Percentiles rank a stretch among this genome's conserved stretches.
These are phyloP conservation scores for Auriscalpium orientale DNA, from an alignment of 768 basidiomycete species.

Conservation along the genomic window DNA sequence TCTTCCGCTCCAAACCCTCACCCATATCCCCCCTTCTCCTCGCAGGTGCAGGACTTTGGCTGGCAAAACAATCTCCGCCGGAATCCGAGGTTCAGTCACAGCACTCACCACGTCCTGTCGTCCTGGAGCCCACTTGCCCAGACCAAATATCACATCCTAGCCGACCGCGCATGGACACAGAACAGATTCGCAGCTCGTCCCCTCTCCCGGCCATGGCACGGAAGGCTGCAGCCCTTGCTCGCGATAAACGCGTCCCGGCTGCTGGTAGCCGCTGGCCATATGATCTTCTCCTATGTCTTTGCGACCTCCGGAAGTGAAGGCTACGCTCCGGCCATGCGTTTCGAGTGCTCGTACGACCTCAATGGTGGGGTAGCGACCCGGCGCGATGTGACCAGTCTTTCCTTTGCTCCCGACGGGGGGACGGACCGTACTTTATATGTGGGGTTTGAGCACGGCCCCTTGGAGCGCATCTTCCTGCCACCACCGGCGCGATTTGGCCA, in stretches of 20 bases:
- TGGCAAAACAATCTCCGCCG: constrained; percentile 5
- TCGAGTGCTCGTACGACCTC: constrained; percentile 41
- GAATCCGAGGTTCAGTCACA: constrained; percentile 7
- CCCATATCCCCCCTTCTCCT: neutral
- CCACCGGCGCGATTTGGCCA: constrained; percentile 11
- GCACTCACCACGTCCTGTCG: constrained; percentile 3
- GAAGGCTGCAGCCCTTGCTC: constrained; percentile 20
- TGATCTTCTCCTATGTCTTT: constrained; percentile 19
- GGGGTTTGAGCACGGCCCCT: constrained; percentile 52
- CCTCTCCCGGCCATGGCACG: constrained; percentile 17
- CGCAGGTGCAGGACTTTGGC: constrained; percentile 12
- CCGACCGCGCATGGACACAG: constrained; percentile 15
- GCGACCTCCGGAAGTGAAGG: constrained; percentile 10
- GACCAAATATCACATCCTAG: constrained; percentile 13
- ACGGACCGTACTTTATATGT: constrained; percentile 40
- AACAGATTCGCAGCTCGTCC: constrained; percentile 16
- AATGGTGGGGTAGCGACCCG: constrained; percentile 23
- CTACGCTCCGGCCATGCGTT: constrained; percentile 35
- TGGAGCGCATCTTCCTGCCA: constrained; percentile 39
- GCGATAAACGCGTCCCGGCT: constrained; percentile 16
- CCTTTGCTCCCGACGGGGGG: constrained; percentile 39
- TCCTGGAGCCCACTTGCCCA: constrained; percentile 13
- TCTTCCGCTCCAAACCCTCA: neutral
- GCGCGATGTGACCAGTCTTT: constrained; percentile 49
- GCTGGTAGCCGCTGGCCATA: constrained; percentile 22